phyloP scores from a whole-genome alignment of 192 early-diverging fungal genomes.

The Mortierella hygrophila region DNA sequence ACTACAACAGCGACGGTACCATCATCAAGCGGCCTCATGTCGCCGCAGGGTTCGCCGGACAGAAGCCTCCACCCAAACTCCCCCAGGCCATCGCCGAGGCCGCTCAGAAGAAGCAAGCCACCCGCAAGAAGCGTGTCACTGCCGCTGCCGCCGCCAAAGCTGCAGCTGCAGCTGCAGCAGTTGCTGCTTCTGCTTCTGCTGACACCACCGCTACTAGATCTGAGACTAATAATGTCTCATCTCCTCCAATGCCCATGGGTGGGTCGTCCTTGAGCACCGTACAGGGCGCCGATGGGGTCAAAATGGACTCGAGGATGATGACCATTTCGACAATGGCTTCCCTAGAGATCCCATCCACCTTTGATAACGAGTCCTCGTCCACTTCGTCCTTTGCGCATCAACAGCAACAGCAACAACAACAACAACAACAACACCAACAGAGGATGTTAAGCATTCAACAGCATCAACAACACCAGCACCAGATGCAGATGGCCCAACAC shows the following conservation, averaged over 20 bases:
- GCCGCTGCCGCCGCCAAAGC: slow-evolving; percentile 14
- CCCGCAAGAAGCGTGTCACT: slow-evolving; percentile 32
- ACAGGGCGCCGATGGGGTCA: not conserved
- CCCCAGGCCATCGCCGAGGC: slow-evolving; percentile 52
- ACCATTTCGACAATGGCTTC: slow-evolving; percentile 14
- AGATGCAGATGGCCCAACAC: slow-evolving; percentile 1
- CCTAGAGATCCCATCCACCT: slow-evolving; percentile 23
- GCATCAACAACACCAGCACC: not conserved
- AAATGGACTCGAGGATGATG: not conserved
- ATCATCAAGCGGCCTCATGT: slow-evolving; percentile 47
- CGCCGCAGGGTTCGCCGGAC: slow-evolving; percentile 49
- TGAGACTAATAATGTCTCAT: not conserved
- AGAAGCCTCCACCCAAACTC: slow-evolving; percentile 55
- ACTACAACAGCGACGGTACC: slow-evolving; percentile 2
- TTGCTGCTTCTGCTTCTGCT: not conserved
- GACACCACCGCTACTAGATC: not conserved
- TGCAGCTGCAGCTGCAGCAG: not conserved
- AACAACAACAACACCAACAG: slow-evolving; percentile 1
- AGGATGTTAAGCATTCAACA: not conserved
- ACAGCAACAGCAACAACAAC: slow-evolving; percentile 8
- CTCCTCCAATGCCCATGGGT: not conserved
- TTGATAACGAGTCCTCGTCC: not conserved
- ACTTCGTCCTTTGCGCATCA: not conserved
- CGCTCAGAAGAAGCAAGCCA: slow-evolving; percentile 38
- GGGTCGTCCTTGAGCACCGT: not conserved